Percentiles rank a stretch among this genome's conserved stretches.
These are phyloP conservation scores for Amoebophrya sp. DNA, from an alignment of 169 alveolate genomes.

Conservation along the genomic window DNA sequence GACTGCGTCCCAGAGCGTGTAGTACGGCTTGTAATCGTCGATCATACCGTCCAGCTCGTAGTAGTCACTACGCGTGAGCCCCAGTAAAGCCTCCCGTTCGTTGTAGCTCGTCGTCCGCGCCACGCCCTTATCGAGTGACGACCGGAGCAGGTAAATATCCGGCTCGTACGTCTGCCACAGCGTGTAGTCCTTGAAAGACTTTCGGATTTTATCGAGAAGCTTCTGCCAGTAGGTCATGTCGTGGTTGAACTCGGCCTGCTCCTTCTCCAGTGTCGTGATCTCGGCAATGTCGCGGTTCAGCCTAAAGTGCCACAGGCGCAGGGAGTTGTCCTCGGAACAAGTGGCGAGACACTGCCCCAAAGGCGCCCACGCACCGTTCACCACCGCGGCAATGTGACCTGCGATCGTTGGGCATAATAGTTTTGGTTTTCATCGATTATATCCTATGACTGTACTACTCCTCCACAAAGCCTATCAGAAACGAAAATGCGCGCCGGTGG, in stretches of 20 bases:
- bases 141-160: slow-evolving; percentile 17
- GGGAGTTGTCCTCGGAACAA: slow-evolving; percentile 29
- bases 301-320: slow-evolving; percentile 26
- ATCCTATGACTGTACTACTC: too few relatives aligned
- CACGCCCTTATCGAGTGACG: slow-evolving; percentile 23
- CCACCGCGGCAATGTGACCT: slow-evolving; percentile 31
- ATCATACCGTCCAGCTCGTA: slow-evolving; percentile 39
- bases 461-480: too few relatives aligned
- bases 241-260: slow-evolving; percentile 29
- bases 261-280: slow-evolving; percentile 32
- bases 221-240: slow-evolving; percentile 29
- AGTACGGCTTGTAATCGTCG: slow-evolving; percentile 33
- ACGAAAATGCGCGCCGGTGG: too few relatives aligned
- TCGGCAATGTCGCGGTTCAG: slow-evolving; percentile 35
- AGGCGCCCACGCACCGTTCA: slow-evolving; percentile 33
- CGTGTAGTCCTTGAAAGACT: slow-evolving; percentile 6
- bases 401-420: too few relatives aligned
- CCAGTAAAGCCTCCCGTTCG: slow-evolving; percentile 25
- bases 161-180: slow-evolving; percentile 11
- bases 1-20: slow-evolving; percentile 33
- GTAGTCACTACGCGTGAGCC: slow-evolving; percentile 21
- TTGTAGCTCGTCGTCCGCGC: slow-evolving; percentile 23
- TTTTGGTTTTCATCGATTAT: too few relatives aligned
- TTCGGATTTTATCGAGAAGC: slow-evolving; percentile 7
- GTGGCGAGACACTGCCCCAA: slow-evolving; percentile 22